These are phyloP conservation scores for Paecilomyces dactylethromorphus DNA, from an alignment of 2,329 filamentous ascomycete species.

Conservation along the genomic window DNA sequence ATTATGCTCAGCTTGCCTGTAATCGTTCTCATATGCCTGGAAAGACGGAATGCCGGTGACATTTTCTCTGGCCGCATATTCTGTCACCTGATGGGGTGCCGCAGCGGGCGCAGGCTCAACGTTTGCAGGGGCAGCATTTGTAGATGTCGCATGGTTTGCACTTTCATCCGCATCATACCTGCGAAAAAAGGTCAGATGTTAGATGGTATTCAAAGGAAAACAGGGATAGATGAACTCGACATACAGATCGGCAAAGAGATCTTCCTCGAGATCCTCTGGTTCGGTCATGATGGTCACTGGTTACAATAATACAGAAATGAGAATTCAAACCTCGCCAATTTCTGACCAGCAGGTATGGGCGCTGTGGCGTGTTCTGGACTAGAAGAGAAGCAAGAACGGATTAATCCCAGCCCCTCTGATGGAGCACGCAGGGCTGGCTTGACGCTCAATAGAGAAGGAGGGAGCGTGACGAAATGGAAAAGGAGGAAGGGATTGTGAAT, in stretches of 20 bases:
- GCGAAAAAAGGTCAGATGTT: conserved; percentile 8
- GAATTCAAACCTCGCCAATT: background rate
- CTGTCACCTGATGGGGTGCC: conserved; percentile 19
- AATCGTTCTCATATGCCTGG: conserved; percentile 12
- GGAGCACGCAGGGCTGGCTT: background rate
- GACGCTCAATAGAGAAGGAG: background rate
- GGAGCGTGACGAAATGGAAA: background rate
- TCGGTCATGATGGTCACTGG: conserved; percentile 61
- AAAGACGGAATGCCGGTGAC: conserved; percentile 23
- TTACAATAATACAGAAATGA: background rate
- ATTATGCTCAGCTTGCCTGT: conserved; percentile 16
- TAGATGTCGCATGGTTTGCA: conserved; percentile 25
- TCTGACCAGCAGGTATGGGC: conserved; percentile 1
- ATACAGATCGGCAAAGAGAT: conserved; percentile 93
- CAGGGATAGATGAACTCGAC: conserved; percentile 23
- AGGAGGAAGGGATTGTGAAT: background rate
- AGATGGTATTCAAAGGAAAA: conserved; percentile 2
- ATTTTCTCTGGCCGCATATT: conserved; percentile 27
- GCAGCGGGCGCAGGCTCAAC: conserved; percentile 27
- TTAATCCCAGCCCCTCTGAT: background rate
- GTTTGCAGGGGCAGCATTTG: conserved; percentile 30
- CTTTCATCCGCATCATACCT: conserved; percentile 65
- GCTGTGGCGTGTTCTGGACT: background rate
- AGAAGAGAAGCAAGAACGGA: background rate
- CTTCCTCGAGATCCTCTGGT: conserved; percentile 77